These are phyloP conservation scores for Gossypium schwendimanii DNA, from an alignment of 441 rosid species.

Conservation along the genomic window DNA sequence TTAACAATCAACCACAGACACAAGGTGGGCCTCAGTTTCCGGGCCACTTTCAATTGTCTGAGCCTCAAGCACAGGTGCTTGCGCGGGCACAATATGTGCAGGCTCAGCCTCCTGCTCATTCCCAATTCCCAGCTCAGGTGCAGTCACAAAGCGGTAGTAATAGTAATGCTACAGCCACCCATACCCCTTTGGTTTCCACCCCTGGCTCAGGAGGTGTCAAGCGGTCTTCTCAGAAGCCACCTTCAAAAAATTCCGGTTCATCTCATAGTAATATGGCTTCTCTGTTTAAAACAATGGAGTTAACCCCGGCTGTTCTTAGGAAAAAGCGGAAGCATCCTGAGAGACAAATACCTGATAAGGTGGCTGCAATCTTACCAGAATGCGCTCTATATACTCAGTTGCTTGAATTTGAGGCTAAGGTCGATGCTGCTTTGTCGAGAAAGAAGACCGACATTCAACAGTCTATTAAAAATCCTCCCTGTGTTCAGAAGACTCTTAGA, in stretches of 20 bases:
- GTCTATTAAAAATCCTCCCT: constrained; percentile 49
- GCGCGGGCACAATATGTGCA: constrained; percentile 43
- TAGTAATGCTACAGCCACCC: constrained; percentile 28
- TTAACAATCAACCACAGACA: constrained; percentile 37
- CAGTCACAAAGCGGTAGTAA: constrained; percentile 34
- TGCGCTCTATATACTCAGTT: constrained; percentile 55
- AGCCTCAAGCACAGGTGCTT: constrained; percentile 47
- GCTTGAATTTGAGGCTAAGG: constrained; percentile 63
- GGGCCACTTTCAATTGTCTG: constrained; percentile 62
- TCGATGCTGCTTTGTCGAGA: constrained; percentile 53
- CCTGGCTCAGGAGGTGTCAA: constrained; percentile 49
- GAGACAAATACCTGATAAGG: constrained; percentile 56
- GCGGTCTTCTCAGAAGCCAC: constrained; percentile 48
- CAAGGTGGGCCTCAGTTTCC: constrained; percentile 39
- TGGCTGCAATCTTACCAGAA: constrained; percentile 56
- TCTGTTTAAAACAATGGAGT: constrained; percentile 59
- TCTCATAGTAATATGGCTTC: constrained; percentile 32
- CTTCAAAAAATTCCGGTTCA: constrained; percentile 47
- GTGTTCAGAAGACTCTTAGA: constrained; percentile 48
- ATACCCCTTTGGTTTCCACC: constrained; percentile 35
- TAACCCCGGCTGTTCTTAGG: constrained; percentile 49
- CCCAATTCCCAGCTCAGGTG: constrained; percentile 39
- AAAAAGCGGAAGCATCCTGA: constrained; percentile 57
- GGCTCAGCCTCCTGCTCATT: constrained; percentile 19
- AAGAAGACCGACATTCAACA: constrained; percentile 62